Evolutionary conservation across 1,284 basidiomycete genomes (phyloP), one percentile per base, ranked within the genome.

Genomic region (Stygiomarasmius scandens): DNA sequence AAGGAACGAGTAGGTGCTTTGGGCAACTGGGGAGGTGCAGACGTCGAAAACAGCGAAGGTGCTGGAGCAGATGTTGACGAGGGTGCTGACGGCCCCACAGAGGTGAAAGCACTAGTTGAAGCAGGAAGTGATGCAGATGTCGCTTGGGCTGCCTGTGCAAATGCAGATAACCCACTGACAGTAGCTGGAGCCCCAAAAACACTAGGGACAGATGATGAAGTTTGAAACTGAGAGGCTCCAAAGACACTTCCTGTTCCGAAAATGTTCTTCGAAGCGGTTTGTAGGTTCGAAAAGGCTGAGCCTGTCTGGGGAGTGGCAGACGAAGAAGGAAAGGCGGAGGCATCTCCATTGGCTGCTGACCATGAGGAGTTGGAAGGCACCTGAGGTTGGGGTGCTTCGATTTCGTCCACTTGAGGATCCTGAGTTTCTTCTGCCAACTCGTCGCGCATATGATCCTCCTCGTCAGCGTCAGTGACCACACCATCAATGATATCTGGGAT

Each of bases 401-500:
- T 47, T 52, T 57, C 59, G 20, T 51, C 53, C 12, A 53, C 52
- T 11, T 52, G 52, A 14, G 43, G 46, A 32, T 29, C 52, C 20
- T 43, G 46, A 23, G 63, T 62, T 41, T 56, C 44, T 20, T 63
- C 62, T 36, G 58, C 48, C 45, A 53, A 55, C 23, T 67, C 65
- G 11, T 65, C 64, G 11, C 63, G 55, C 12, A 62, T 48, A 45
- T 49, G 29, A 49, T 56, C 54, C 62, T 43, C 66, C 27, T 60
- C 67, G 8, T 63, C 66, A n/a, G 58, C 58, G 51, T 64, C 50
- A 49, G 68, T 68, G 8, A 78, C 78, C n/a, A 78, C 72, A 1
- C 93, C 93, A 65, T 96, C 92, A 58, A 96, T 92, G 56, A 96
- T 82, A 55, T 93, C 85, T 1, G 83, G 78, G 54, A 89, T 82